phyloP scores from a whole-genome alignment of 495 filamentous ascomycete species.

The Neurospora sp. region DNA sequence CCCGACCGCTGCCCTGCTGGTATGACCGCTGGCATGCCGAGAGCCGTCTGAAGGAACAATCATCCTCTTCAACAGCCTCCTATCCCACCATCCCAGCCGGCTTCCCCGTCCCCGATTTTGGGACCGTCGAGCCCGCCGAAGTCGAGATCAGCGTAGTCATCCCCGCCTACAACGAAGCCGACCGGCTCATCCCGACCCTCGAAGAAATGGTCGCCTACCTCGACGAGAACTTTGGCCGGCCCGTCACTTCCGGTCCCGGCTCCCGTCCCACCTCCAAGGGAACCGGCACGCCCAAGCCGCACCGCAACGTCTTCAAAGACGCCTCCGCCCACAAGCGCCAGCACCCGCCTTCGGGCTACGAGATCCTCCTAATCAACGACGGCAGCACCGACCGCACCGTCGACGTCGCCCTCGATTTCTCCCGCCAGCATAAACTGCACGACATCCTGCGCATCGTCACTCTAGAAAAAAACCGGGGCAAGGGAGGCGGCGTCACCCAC shows the following conservation, averaged over 20 bases:
- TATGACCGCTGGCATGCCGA: slow-evolving; percentile 55
- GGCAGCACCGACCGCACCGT: slow-evolving; percentile 82
- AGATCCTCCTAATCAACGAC: slow-evolving; percentile 91
- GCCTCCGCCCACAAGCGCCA: neutral
- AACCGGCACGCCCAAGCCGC: slow-evolving; percentile 14
- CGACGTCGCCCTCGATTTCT: slow-evolving; percentile 68
- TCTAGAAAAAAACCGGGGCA: slow-evolving; percentile 74
- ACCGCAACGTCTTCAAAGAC: neutral
- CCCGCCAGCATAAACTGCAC: slow-evolving; percentile 44
- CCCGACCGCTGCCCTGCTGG: slow-evolving; percentile 72
- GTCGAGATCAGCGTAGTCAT: slow-evolving; percentile 73
- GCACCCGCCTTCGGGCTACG: slow-evolving; percentile 52
- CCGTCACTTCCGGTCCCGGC: slow-evolving; percentile 6
- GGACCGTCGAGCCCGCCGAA: slow-evolving; percentile 35
- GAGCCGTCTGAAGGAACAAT: slow-evolving; percentile 30
- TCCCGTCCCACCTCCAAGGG: slow-evolving; percentile 2
- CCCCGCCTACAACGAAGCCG: slow-evolving; percentile 90
- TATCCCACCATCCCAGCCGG: slow-evolving; percentile 24
- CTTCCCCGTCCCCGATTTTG: slow-evolving; percentile 25
- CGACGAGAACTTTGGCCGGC: slow-evolving; percentile 59
- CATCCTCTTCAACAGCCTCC: neutral
- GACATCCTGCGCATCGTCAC: slow-evolving; percentile 71
- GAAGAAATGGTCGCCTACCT: slow-evolving; percentile 85
- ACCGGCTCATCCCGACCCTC: slow-evolving; percentile 71
- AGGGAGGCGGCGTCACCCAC: slow-evolving; percentile 91